Percentiles rank a stretch among this genome's conserved stretches.
Conservation (phyloP, 805 yeast species). For the Ogataea methanolica region DNA sequence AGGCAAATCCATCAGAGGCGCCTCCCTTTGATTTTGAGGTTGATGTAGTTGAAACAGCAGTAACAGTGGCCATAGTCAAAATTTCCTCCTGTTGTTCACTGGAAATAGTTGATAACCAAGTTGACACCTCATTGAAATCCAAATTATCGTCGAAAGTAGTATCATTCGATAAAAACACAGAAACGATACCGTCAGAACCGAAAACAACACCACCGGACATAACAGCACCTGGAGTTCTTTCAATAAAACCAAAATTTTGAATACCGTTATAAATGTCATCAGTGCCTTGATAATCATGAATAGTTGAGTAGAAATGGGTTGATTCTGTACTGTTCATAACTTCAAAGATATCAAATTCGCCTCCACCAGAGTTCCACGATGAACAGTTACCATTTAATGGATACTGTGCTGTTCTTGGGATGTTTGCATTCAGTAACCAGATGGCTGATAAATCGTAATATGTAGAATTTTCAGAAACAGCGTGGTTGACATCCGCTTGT, state of each 20-base stretch:
- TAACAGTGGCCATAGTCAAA: neutral
- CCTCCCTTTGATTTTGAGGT: neutral
- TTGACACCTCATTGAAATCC: constrained; percentile 20
- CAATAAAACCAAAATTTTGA: constrained; percentile 49
- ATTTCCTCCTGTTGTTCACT: neutral
- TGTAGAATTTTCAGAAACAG: constrained; percentile 28
- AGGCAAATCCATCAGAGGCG: neutral
- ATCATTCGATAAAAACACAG: constrained; percentile 55
- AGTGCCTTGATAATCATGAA: constrained; percentile 75
- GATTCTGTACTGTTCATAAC: constrained; percentile 60
- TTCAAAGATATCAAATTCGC: constrained; percentile 76
- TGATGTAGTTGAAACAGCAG: neutral
- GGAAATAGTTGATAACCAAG: neutral
- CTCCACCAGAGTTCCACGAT: constrained; percentile 76
- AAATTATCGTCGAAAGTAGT: constrained; percentile 47
- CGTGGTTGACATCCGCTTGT: constrained; percentile 31
- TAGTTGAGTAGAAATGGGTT: constrained; percentile 54
- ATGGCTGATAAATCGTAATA: constrained; percentile 65
- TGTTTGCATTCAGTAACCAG: constrained; percentile 69
- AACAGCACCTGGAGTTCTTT: constrained; percentile 44
- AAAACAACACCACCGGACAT: constrained; percentile 74
- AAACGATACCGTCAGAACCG: constrained; percentile 53
- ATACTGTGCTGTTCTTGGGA: constrained; percentile 73
- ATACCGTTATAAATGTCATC: constrained; percentile 59
- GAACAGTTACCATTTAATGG: constrained; percentile 59